A percentile compares a stretch with the other conserved stretches of the same genome.
Evolutionary conservation across 305 asterid species (phyloP).

Genomic region (Fraxinus ornus): DNA sequence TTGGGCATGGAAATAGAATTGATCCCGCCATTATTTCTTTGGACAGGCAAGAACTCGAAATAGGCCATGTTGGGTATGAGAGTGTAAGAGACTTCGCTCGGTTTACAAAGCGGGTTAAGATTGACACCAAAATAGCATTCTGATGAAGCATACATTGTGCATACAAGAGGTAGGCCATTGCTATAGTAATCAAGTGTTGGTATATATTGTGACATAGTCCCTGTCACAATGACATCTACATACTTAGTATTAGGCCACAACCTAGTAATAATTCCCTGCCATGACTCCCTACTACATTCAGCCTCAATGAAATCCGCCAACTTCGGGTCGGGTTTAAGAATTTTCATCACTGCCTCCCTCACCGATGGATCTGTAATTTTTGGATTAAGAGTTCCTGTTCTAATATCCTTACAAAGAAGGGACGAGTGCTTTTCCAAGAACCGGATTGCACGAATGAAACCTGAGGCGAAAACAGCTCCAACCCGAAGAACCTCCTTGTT

Average conservation of each 20-base stretch:
- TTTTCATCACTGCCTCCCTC: constrained; percentile 50
- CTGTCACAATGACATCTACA: constrained; percentile 77
- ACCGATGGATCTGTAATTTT: constrained; percentile 53
- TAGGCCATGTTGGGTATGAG: constrained; percentile 80
- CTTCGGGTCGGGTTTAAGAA: constrained; percentile 53
- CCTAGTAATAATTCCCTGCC: constrained; percentile 79
- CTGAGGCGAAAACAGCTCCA: constrained; percentile 92
- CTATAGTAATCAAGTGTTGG: constrained; percentile 76
- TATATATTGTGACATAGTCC: constrained; percentile 84
- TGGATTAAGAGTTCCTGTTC: constrained; percentile 53
- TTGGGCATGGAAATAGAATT: constrained; percentile 45
- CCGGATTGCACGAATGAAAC: constrained; percentile 77
- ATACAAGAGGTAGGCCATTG: constrained; percentile 69
- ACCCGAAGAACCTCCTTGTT: constrained; percentile 69
- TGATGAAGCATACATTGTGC: constrained; percentile 88
- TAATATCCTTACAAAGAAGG: constrained; percentile 58
- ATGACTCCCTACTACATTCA: constrained; percentile 50
- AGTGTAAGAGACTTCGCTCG: constrained; percentile 72
- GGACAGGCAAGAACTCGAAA: constrained; percentile 71
- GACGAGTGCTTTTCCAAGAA: constrained; percentile 74
- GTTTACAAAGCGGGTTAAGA: constrained; percentile 69
- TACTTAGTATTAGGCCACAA: constrained; percentile 87
- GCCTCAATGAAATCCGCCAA: constrained; percentile 58
- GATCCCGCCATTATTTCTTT: constrained; percentile 34
- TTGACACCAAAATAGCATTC: constrained; percentile 85